phyloP scores from a whole-genome alignment of 805 yeast genomes.

The Sugiyamaella boreocaroliniensis region DNA sequence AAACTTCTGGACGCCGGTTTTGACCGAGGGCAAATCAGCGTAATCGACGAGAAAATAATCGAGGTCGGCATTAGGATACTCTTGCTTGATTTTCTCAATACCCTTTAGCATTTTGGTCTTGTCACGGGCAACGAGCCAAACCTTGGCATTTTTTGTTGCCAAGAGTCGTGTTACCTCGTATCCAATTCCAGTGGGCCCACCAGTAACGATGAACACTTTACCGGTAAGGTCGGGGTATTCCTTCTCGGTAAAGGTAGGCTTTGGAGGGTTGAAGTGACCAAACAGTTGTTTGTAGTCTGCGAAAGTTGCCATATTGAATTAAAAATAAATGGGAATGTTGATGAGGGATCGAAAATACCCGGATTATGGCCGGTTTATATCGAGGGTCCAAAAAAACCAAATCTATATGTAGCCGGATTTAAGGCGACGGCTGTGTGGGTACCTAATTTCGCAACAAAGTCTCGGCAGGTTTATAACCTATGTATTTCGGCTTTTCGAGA shows the following conservation, averaged over 20 bases:
- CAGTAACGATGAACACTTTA: conserved; percentile 31
- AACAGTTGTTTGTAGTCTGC: neutral
- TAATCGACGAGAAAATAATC: conserved; percentile 17
- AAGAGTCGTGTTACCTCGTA: conserved; percentile 31
- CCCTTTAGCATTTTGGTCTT: conserved; percentile 29
- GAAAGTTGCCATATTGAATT: neutral
- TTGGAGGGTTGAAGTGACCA: too few relatives aligned
- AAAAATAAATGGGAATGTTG: too few relatives aligned
- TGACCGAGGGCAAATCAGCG: conserved; percentile 38
- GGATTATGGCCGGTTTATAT: neutral
- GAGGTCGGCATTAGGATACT: conserved; percentile 20
- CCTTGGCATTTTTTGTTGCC: conserved; percentile 30
- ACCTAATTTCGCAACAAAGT: too few relatives aligned
- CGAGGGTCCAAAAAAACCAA: too few relatives aligned
- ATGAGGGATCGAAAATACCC: neutral
- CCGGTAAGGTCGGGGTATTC: conserved; percentile 32
- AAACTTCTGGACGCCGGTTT: conserved; percentile 33
- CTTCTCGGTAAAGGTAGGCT: conserved; percentile 19
- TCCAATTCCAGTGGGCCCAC: conserved; percentile 33
- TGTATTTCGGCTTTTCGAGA: too few relatives aligned
- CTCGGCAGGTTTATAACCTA: too few relatives aligned
- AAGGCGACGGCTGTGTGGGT: too few relatives aligned
- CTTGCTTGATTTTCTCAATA: conserved; percentile 25
- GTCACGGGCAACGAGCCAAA: conserved; percentile 35
- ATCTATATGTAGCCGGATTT: too few relatives aligned